These are phyloP conservation scores for Paraphoma chrysanthemicola DNA, from an alignment of 2,329 filamentous ascomycete genomes.

Conservation along the genomic window DNA sequence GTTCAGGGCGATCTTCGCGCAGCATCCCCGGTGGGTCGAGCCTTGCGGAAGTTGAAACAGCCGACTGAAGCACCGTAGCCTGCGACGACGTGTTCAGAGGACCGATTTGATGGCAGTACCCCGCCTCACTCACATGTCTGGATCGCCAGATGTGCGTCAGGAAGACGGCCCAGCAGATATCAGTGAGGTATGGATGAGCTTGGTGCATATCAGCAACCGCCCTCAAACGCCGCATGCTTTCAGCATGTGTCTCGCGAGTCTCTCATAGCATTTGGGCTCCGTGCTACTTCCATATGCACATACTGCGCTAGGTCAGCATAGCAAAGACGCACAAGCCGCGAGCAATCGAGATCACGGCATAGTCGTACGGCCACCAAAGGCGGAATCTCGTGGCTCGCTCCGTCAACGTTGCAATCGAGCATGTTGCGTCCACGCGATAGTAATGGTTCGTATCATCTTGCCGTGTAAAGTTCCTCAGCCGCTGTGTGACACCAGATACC, in stretches of 20 bases:
- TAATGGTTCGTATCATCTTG: conserved; percentile 5
- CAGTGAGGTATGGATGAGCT: conserved; percentile 9
- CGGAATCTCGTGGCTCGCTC: conserved; percentile 8
- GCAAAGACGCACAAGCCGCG: conserved; percentile 7
- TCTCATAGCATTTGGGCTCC: not conserved
- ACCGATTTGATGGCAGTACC: conserved; percentile 10
- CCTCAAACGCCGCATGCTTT: not conserved
- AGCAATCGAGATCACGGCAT: conserved; percentile 10
- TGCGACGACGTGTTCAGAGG: conserved; percentile 17
- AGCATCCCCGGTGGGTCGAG: conserved; percentile 12
- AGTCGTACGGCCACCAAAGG: conserved; percentile 16
- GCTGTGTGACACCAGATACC: conserved; percentile 16
- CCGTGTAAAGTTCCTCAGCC: conserved; percentile 13
- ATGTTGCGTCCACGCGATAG: conserved; percentile 6
- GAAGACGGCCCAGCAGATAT: conserved; percentile 10
- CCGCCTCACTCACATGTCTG: conserved; percentile 25
- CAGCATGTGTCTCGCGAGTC: not conserved
- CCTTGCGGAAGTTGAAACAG: conserved; percentile 32
- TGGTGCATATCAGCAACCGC: conserved; percentile 2
- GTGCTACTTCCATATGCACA: not conserved
- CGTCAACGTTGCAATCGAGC: conserved; percentile 15
- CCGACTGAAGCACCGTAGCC: conserved; percentile 25
- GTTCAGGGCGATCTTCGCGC: conserved; percentile 31
- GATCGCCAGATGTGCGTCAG: conserved; percentile 15
- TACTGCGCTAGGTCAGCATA: not conserved